Base-by-base conservation (phyloP, 2,329 filamentous ascomycete species). In the Didymella pomorum region DNA sequence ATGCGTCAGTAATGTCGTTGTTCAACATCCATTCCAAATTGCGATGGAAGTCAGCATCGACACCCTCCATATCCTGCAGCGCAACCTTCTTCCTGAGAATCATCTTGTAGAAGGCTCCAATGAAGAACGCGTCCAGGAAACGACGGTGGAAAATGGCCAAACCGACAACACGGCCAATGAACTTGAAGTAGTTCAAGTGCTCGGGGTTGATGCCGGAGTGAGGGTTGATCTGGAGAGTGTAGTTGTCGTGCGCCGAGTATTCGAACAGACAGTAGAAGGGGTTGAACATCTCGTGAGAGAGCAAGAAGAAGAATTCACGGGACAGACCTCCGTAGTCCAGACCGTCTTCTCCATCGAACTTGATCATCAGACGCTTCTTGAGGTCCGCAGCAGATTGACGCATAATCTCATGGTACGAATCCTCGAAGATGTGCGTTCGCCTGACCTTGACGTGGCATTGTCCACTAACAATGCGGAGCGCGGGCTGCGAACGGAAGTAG, bases 231-330 rank as follows among this genome's bases (percentile, higher is more conserved):
- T 99, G 95, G 54, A 99, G 89, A 28, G 95, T 99, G 81, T 99
- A 99, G 82, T 99, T 99, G 87, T 99, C 95, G 83, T 99, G 95
- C 37, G 95, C 95, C 25, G 95, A 98, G 79, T 99, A 99, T 81
- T 99, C 95, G 83, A 99, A 99, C 52, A 99, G 84, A 78, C 95
- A 99, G 82, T 99, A 99, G 81, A 99, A 99, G 29, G 95, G 95
- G 79, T 99, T 99, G 83, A 99, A 99, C 95, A 99, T 99, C 82
- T 99, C 95, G 80, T 99, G 95, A 16, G 94, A 98, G 54, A 99
- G 87, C 39, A 99, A 83, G 87, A 99, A 99, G 84, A 99, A 99
- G 83, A 99, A 99, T 80, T 99, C 95, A 63, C 87, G 86, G 33
- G 95, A 99, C 55, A 99, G 85, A 84, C 95, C 95, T 78, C 95